Evolutionary conservation across 2,329 filamentous ascomycete genomes (phyloP).

Genomic region (Neopestalotiopsis rosae): DNA sequence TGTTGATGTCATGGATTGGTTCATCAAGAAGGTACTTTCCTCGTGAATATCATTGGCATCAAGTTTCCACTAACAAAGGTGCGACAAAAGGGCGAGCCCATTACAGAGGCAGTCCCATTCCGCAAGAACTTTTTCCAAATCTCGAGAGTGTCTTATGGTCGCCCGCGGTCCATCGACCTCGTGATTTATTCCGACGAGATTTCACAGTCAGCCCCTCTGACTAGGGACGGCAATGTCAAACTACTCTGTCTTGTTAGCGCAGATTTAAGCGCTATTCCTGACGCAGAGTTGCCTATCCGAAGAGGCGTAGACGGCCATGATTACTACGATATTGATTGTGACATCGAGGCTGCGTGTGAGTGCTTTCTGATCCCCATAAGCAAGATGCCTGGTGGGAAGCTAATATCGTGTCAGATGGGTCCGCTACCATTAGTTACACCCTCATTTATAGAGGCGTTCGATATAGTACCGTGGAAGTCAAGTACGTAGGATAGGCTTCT

Average conservation of each 20-base stretch:
- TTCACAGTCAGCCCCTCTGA: constrained; percentile 36
- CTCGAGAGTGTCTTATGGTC: constrained; percentile 39
- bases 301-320: constrained; percentile 41
- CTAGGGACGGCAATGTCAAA: constrained; percentile 41
- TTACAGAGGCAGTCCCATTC: constrained; percentile 46
- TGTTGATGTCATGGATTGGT: constrained; percentile 47
- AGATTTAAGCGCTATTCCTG: constrained; percentile 47
- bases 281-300: constrained; percentile 37
- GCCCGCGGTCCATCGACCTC: constrained; percentile 40
- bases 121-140: constrained; percentile 24
- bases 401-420: background rate
- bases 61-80: background rate
- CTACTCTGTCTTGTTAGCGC: constrained; percentile 44
- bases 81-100: constrained; percentile 38
- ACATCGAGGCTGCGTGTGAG: constrained; percentile 46
- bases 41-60: too few species aligned
- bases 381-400: background rate
- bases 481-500: background rate
- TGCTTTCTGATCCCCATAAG: background rate
- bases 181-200: constrained; percentile 42
- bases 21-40: constrained; percentile 41
- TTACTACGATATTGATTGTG: constrained; percentile 45
- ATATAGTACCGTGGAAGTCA: constrained; percentile 3
- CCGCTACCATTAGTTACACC: constrained; percentile 1
- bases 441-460: constrained; percentile 8